Evolutionary conservation across 805 yeast genomes (phyloP), one percentile per base, ranked within the genome.

Genomic region (Candida pini): DNA sequence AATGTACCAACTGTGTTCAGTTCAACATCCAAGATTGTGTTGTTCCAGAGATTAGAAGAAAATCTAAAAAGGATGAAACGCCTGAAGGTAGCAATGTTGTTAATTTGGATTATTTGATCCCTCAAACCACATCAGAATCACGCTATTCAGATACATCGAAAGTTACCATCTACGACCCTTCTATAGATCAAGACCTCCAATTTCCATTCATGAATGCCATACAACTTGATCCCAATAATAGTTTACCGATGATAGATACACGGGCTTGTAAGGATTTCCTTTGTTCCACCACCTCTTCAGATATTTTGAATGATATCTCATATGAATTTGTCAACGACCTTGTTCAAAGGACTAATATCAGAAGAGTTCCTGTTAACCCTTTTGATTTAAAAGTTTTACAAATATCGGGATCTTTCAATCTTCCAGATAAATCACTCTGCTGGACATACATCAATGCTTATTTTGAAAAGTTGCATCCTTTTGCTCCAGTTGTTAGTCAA

Each of bases 351-450:
- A 24, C n/a, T 14, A 18, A 18, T 3, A 20, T 26, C 7, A 18
- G 17, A 9, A 25, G 23, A 14, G 33, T 31, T 9, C 35, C 33
- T 3, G 9, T 18, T 5, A 25, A 29, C 15, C 18, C 19, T 8
- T 29, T 29, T 29, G 18, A 49, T 9, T 51, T 50, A 27, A 26
- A 76, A 17, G 85, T 81, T 42, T 62, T 80, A 50, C 81, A 78
- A 48, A 62, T 81, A 41, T 70, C 76, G 45, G 88, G 88, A 12
- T 84, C 87, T 4, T 81, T 83, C 49, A 58, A 74, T 33, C 57
- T 83, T 21, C 92, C 92, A 2, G 69, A 73, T 7, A 55, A 66
- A 28, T 73, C 69, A n/a, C 60, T 81, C n/a, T 71, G 81, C 38
- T 73, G 72, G 47, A 81, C 76, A 42, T 61, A 81, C 38, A 66